Percentiles rank a stretch among this genome's conserved stretches.
phyloP scores from a whole-genome alignment of 208 protist genomes.

The Porcisia hertigi region DNA sequence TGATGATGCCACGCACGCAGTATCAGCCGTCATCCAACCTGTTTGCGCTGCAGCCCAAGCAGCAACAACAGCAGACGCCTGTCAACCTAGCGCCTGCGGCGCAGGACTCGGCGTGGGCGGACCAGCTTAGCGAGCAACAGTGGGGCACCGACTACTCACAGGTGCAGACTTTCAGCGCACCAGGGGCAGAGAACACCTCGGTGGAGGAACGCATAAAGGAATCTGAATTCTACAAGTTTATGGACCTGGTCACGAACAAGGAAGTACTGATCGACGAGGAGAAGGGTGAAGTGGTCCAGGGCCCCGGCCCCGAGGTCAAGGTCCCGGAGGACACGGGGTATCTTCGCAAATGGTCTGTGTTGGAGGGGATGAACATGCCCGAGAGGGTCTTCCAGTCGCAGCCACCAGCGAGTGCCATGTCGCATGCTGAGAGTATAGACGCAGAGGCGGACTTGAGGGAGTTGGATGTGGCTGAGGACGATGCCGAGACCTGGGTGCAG shows the following conservation, averaged over 20 bases:
- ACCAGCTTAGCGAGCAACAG: slow-evolving; percentile 62
- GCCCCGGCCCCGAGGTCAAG: slow-evolving; percentile 63
- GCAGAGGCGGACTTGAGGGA: slow-evolving; percentile 21
- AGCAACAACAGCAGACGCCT: slow-evolving; percentile 25
- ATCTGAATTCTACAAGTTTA: slow-evolving; percentile 80
- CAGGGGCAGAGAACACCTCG: slow-evolving; percentile 43
- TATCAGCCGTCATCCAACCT: slow-evolving; percentile 47
- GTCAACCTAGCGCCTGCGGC: slow-evolving; percentile 19
- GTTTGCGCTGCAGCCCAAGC: slow-evolving; percentile 29
- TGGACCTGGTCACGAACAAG: slow-evolving; percentile 73
- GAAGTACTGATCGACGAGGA: slow-evolving; percentile 84
- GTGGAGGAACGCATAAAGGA: slow-evolving; percentile 69
- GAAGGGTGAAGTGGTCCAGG: slow-evolving; percentile 67
- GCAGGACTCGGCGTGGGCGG: slow-evolving; percentile 49
- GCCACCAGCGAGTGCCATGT: slow-evolving; percentile 13
- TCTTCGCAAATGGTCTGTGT: slow-evolving; percentile 43
- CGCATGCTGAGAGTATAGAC: slow-evolving; percentile 1
- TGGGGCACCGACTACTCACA: slow-evolving; percentile 75
- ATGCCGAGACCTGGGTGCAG: slow-evolving; percentile 75
- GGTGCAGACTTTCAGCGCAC: slow-evolving; percentile 60
- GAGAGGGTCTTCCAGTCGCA: slow-evolving; percentile 38
- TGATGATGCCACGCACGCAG: slow-evolving; percentile 56
- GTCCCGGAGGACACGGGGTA: slow-evolving; percentile 62
- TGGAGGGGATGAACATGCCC: slow-evolving; percentile 63
- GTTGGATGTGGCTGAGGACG: slow-evolving; percentile 38